Evolutionary conservation across 1,139 yeast species (phyloP).

Genomic region (Blastobotrys capitulatus): DNA sequence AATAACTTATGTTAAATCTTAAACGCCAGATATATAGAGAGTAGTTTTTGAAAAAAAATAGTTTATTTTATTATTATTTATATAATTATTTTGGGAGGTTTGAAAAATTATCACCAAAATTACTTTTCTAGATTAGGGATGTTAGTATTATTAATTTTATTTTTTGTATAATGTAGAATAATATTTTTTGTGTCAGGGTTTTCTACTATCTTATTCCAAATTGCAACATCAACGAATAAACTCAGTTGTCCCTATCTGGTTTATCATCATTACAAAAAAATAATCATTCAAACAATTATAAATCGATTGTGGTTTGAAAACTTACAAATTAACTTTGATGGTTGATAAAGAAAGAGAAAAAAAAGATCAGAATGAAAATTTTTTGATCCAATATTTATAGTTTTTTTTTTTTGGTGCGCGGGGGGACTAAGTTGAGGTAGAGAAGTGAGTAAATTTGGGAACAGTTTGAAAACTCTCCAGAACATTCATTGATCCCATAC

Average conservation of each 20-base stretch:
- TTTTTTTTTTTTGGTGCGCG: not conserved
- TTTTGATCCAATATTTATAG: not conserved
- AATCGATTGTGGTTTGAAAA: too few species aligned
- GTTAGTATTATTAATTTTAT: not conserved
- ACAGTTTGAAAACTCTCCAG: too few species aligned
- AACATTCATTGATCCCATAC: not conserved
- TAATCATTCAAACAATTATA: not conserved
- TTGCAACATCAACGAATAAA: constrained; percentile 20
- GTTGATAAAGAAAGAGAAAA: not conserved
- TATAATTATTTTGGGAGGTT: too few species aligned
- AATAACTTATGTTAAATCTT: too few species aligned
- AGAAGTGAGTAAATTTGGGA: not conserved
- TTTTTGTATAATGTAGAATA: not conserved
- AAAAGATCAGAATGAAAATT: not conserved
- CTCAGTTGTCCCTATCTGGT: constrained; percentile 36
- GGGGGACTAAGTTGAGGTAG: too few species aligned
- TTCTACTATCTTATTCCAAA: constrained; percentile 31
- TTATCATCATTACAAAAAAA: constrained; percentile 26
- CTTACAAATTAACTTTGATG: constrained; percentile 1
- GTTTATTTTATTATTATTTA: too few species aligned
- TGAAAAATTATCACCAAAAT: too few species aligned
- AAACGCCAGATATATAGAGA: too few species aligned
- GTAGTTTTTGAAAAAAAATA: too few species aligned
- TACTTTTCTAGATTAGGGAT: too few species aligned
- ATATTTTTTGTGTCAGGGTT: constrained; percentile 1